Evolutionary conservation across 2,329 filamentous ascomycete species (phyloP).

Genomic region (Pseudogymnoascus sp.): DNA sequence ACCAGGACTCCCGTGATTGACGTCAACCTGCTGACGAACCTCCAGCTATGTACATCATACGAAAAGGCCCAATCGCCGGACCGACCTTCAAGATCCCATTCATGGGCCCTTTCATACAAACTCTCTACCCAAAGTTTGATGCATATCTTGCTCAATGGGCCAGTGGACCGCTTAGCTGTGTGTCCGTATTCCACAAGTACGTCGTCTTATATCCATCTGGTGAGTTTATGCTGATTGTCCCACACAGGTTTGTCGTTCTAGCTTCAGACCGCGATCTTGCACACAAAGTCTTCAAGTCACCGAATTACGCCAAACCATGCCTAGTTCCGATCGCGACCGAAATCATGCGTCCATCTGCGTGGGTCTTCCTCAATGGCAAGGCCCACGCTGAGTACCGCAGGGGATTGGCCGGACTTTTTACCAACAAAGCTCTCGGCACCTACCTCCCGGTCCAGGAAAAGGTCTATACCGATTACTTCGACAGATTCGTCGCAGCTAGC

Average conservation of each 20-base stretch:
- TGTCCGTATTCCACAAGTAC: constrained; percentile 81
- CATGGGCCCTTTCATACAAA: constrained; percentile 71
- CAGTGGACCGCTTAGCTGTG: constrained; percentile 71
- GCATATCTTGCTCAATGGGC: constrained; percentile 71
- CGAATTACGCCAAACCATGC: constrained; percentile 66
- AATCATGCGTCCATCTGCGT: constrained; percentile 63
- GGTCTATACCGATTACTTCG: constrained; percentile 65
- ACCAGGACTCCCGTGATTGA: background rate
- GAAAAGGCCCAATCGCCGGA: constrained; percentile 57
- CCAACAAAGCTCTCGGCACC: constrained; percentile 59
- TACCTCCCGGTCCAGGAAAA: constrained; percentile 70
- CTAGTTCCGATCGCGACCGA: constrained; percentile 71
- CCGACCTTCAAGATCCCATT: constrained; percentile 58
- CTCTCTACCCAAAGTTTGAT: constrained; percentile 65
- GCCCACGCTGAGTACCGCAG: constrained; percentile 72
- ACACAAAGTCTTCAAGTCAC: constrained; percentile 76
- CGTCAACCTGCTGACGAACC: background rate
- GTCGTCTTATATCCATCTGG: background rate
- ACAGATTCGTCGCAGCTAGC: constrained; percentile 57
- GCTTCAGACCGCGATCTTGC: constrained; percentile 71
- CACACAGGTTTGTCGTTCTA: constrained; percentile 65
- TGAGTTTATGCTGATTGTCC: background rate
- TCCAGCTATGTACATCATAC: constrained; percentile 52
- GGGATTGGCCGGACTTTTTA: constrained; percentile 68
- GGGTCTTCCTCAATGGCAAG: constrained; percentile 73